These are phyloP conservation scores for Ustilago bromivora DNA, from an alignment of 1,284 basidiomycete genomes.

Conservation along the genomic window DNA sequence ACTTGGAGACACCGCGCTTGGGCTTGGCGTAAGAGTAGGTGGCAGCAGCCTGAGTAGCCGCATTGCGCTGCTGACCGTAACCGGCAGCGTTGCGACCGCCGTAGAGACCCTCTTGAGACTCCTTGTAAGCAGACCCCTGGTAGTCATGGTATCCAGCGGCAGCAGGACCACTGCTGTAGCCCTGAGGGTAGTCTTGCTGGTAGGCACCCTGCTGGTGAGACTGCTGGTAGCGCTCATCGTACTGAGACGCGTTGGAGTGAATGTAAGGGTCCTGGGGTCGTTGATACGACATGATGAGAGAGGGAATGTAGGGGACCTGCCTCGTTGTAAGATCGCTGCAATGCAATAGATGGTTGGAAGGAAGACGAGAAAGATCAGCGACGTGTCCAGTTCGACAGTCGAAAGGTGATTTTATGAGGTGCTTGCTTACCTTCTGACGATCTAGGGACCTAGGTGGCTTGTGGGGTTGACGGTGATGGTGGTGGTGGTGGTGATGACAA, in stretches of 20 bases:
- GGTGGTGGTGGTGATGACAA: background rate
- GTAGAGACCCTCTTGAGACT: conserved; percentile 43
- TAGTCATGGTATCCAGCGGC: conserved; percentile 50
- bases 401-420: background rate
- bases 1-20: conserved; percentile 60
- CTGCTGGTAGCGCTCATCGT: conserved; percentile 62
- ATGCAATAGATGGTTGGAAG: background rate
- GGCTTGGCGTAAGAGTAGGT: conserved; percentile 65
- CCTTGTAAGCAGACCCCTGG: conserved; percentile 47
- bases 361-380: background rate
- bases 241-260: conserved; percentile 66
- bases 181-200: conserved; percentile 26
- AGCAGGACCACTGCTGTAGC: conserved; percentile 20
- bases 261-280: conserved; percentile 62
- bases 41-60: conserved; percentile 47
- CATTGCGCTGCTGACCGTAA: conserved; percentile 28
- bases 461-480: background rate
- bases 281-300: conserved; percentile 58
- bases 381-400: background rate
- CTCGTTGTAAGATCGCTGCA: conserved; percentile 21
- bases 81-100: conserved; percentile 29
- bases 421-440: background rate
- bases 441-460: background rate
- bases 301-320: conserved; percentile 18
- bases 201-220: conserved; percentile 28